Base-by-base conservation (phyloP, 306 rosid genomes). In the Prunus armeniaca region DNA sequence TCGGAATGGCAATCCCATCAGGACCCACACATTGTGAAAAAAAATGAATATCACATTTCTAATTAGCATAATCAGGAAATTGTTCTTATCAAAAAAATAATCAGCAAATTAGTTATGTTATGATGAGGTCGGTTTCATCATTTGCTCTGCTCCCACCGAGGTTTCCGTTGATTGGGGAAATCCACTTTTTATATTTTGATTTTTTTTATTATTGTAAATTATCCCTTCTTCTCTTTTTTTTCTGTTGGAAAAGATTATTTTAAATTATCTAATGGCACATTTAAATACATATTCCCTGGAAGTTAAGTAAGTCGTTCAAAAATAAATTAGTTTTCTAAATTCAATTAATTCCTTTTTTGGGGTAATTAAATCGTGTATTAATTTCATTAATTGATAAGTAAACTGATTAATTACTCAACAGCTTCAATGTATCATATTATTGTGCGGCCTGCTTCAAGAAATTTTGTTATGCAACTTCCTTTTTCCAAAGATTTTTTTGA, bases 41-140 rank as follows among this genome's bases (percentile, higher is more conserved):
- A 18, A 18, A 7, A 12, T 20, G 14, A 67, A 46, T 22, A 46
- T 24, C 72, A 18, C 3, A 32, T 3, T 24, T 68, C 9, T 38
- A 38, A 38, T 38, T 6, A 7, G 43, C 43, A 38, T 38, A 38
- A 38, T 38, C 43, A 38, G 43, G 43, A 38, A 38, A 38, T 38
- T 38, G 43, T 38, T 34, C 41, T 34, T 38, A 38, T 38, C 9
- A 38, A 38, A 38, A 7, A 38, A 38, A 6, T 38, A 38, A 38
- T 38, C 9, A 38, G 43, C 9, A 38, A 56, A 55, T 55, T n/a
- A 55, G 49, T 5, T 15, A 10, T 50, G 56, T 1, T 58, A 15
- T 34, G 43, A 41, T 72, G 65, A 6, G 75, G 65, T 71, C 75
- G 75, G 75, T 1, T 11, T 71, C 50, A 71, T 55, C 3, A 12